Base-by-base conservation (phyloP, 257 asterid species). In the Solanum paucissectum region DNA sequence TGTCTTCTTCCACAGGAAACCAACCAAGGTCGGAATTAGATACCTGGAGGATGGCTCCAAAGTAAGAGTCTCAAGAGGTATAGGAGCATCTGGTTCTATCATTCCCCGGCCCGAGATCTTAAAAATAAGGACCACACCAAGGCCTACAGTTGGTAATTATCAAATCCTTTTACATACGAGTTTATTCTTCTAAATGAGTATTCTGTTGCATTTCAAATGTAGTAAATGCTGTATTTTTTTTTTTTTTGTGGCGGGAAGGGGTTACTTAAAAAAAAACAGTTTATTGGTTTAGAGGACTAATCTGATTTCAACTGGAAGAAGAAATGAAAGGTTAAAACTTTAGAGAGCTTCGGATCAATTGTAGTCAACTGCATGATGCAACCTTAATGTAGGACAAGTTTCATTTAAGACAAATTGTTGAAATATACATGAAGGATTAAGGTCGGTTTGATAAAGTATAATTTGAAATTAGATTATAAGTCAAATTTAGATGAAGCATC, bases 41-140 rank as follows among this genome's bases (percentile, higher is more conserved):
- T 97, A 92, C 90, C 88, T 92, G 85, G 99, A 97, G 89, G 99
- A 95, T 72, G 99, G 99, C 76, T 89, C 88, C 86, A 95, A 95
- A 91, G 98, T 95, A 29, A 91, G 98, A 83, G 94, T 95, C 88
- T 90, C 99, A 36, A 94, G 99, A 90, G 99, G 99, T 40, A 92
- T 92, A 82, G 98, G 98, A 88, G 91, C 99, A 88, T 97, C 99
- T 52, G 98, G 93, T 62, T 93, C 99, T 86, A 91, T 97, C 38
- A 91, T 97, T 90, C 96, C 99, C 87, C 96, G 98, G 74, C 99
- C 98, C 2, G 99, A 97, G 84, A 95, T 97, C 91, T 91, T 95
- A 85, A 97, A 93, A 92, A 90, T 94, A 81, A 92, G 99, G 91
- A 92, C 91, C 75, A 95, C 97, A 37, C 98, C 99, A 87, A 91